These are phyloP conservation scores for Alternaria triticina DNA, from an alignment of 2,329 filamentous ascomycete species.

Conservation along the genomic window DNA sequence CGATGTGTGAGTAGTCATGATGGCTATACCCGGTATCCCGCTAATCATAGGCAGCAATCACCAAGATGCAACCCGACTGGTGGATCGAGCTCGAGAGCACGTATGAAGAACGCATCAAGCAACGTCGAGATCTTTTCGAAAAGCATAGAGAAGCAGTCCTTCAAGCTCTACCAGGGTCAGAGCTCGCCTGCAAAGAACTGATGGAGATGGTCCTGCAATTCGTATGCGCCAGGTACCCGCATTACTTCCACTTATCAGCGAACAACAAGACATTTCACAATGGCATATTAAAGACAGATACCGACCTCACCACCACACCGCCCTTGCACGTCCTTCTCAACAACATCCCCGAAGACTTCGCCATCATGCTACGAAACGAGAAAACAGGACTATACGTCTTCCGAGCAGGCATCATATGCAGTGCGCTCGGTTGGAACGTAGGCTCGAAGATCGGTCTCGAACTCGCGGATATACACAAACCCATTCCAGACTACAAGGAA, in stretches of 20 bases:
- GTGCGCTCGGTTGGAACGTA: conserved; percentile 80
- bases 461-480: conserved; percentile 73
- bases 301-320: conserved; percentile 65
- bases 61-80: conserved; percentile 80
- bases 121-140: conserved; percentile 70
- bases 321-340: conserved; percentile 75
- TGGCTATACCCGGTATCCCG: neutral
- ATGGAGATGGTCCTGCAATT: conserved; percentile 89
- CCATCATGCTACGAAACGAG: conserved; percentile 74
- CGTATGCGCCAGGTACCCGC: conserved; percentile 76
- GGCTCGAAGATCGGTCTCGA: conserved; percentile 74
- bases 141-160: conserved; percentile 70
- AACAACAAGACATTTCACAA: conserved; percentile 69
- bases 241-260: conserved; percentile 68
- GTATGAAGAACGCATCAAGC: conserved; percentile 70
- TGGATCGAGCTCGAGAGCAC: conserved; percentile 87
- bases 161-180: conserved; percentile 72
- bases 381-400: conserved; percentile 75
- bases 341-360: conserved; percentile 86
- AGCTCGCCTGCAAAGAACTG: conserved; percentile 81
- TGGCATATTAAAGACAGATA: conserved; percentile 66
- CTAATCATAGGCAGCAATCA: conserved; percentile 63
- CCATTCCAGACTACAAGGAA: conserved; percentile 82
- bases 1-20: conserved; percentile 73
- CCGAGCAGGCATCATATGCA: conserved; percentile 78